Evolutionary conservation across 306 rosid species (phyloP).

Genomic region (Cucumis melo): DNA sequence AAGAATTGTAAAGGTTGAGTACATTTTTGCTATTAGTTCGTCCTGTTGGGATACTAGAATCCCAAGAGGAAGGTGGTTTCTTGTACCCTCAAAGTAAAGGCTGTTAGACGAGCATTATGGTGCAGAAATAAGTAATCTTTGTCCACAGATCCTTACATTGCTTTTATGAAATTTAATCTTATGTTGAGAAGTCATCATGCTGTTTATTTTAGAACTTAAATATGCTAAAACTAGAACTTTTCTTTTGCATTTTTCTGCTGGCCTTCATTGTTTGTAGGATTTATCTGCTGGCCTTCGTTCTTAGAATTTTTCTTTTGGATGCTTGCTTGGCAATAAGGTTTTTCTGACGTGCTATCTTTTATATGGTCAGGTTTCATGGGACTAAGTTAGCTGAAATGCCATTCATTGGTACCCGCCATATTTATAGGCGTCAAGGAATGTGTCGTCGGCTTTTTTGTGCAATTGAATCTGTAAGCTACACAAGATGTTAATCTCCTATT

Average conservation of each 20-base stretch:
- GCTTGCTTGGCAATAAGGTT: slow-evolving; percentile 1
- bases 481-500: slow-evolving; percentile 9
- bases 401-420: slow-evolving; percentile 89
- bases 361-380: slow-evolving; percentile 73
- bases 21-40: not conserved
- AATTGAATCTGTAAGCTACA: slow-evolving; percentile 59
- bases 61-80: not conserved
- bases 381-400: slow-evolving; percentile 97
- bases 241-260: not conserved
- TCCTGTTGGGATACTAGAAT: not conserved
- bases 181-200: not conserved
- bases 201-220: not conserved
- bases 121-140: not conserved
- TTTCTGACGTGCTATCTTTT: slow-evolving; percentile 10
- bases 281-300: not conserved
- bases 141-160: not conserved
- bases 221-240: not conserved
- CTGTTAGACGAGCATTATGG: not conserved
- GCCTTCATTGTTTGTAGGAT: not conserved
- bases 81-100: not conserved
- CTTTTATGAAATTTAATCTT: not conserved
- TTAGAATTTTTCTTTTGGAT: not conserved
- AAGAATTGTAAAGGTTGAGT: not conserved
- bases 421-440: slow-evolving; percentile 97
- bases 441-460: slow-evolving; percentile 88